These are phyloP conservation scores for Populus tremula DNA, from an alignment of 345 rosid genomes.

Conservation along the genomic window DNA sequence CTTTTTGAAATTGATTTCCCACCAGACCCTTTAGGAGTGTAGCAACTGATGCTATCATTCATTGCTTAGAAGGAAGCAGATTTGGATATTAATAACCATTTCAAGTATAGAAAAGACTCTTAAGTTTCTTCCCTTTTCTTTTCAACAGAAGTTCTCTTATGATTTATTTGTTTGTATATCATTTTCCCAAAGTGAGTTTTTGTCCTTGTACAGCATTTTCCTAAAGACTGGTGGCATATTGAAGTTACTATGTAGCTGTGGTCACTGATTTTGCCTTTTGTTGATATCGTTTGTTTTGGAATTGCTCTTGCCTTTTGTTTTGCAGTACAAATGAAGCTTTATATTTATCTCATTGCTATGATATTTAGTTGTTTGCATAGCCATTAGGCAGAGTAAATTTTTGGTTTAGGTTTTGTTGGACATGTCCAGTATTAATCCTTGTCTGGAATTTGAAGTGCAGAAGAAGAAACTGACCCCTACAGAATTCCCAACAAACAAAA, in stretches of 20 bases:
- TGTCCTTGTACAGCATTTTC: background rate
- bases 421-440: too few species aligned
- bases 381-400: too few species aligned
- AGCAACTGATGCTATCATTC: background rate
- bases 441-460: conserved; percentile 37
- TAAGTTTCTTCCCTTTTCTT: background rate
- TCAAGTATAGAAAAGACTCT: background rate
- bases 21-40: too few species aligned
- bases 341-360: too few species aligned
- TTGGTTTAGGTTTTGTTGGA: too few species aligned
- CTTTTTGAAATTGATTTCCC: too few species aligned
- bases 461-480: conserved; percentile 77
- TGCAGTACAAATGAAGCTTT: too few species aligned
- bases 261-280: too few species aligned
- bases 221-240: background rate
- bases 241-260: background rate
- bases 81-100: background rate
- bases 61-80: background rate
- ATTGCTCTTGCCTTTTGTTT: too few species aligned
- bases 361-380: too few species aligned
- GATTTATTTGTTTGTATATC: background rate
- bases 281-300: too few species aligned
- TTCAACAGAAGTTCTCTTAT: background rate
- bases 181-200: background rate
- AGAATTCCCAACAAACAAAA: conserved; percentile 69